Evolutionary conservation across 768 basidiomycete genomes (phyloP).

Genomic region (Mrakia gelida): DNA sequence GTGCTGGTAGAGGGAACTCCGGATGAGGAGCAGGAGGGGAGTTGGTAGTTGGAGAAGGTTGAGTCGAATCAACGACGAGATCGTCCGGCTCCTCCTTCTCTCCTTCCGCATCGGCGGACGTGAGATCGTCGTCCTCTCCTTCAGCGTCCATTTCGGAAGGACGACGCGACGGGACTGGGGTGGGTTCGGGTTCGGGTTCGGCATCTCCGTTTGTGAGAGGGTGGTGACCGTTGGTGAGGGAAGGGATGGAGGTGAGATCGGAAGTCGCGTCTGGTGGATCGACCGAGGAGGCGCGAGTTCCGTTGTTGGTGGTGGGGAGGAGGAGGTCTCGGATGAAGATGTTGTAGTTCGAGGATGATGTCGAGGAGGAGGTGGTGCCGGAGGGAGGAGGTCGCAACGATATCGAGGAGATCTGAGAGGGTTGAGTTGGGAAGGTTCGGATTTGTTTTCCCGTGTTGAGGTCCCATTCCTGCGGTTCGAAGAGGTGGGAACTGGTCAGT

Average conservation of each 20-base stretch:
- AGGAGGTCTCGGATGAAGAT: neutral
- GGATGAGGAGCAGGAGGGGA: constrained; percentile 31
- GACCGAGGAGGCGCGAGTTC: constrained; percentile 1
- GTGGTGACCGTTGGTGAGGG: constrained; percentile 2
- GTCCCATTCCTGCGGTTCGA: constrained; percentile 80
- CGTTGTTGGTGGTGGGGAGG: neutral
- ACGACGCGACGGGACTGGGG: neutral
- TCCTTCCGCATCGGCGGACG: constrained; percentile 52
- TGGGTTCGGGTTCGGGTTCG: neutral
- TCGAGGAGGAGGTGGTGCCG: neutral
- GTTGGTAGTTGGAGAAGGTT: constrained; percentile 33
- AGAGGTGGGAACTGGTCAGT: neutral
- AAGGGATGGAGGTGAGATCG: neutral
- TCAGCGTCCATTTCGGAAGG: constrained; percentile 1
- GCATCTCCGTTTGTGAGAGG: neutral
- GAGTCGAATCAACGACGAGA: constrained; percentile 13
- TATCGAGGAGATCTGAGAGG: constrained; percentile 76
- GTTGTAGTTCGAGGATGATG: neutral
- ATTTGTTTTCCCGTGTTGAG: constrained; percentile 78
- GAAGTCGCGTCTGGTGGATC: neutral
- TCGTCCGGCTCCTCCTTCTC: constrained; percentile 43
- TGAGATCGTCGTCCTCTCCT: constrained; percentile 46
- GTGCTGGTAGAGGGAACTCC: constrained; percentile 16
- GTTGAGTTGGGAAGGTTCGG: constrained; percentile 73
- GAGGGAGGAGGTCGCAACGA: constrained; percentile 60